Base-by-base conservation (phyloP, 83 land plant genomes). In the Larix sibirica region DNA sequence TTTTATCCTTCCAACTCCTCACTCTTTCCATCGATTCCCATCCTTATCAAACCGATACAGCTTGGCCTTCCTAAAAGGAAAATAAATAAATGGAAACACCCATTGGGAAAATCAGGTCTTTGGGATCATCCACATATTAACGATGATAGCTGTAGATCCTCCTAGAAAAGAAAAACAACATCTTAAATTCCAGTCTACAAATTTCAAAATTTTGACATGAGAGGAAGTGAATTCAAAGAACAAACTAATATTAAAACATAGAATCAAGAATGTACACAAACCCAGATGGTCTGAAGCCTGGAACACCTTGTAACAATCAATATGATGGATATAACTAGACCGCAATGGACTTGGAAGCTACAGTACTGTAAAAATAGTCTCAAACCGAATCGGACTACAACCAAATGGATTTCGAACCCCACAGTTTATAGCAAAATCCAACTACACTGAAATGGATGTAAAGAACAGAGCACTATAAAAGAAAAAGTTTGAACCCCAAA, bases 21-120 rank as follows among this genome's bases (percentile, higher is more conserved):
- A 87, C 82, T 94, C 98, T 83, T 96, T 96, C 98, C 98, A 94
- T 81, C 90, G 95, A 33, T 88, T 95, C 5, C 94, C 92, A 2
- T 89, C 91, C 82, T 91, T 90, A 50, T 92, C 94, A 79, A 88
- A 96, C 62, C 98, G 87, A 75, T 95, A 96, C 1, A 96, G 92
- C 85, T 95, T 96, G 28, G 98, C 86, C 79, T 92, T 96, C 88
- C 98, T 96, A 82, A 28, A 86, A 14, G n/a, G 71, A 58, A 17
- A 21, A 33, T 33, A 78, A 42, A 58, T 78, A 33, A 33, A 65
- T 6, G 26, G 56, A 50, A 28, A 4, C 40, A 59, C 63, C 31
- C 59, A 74, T 44, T 3, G 28, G 42, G 17, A 16, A 26, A n/a
- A 28, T 28, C 23, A 59, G 24, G 14, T 12, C 58, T 54, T 13